Base-by-base conservation (phyloP, 164 flowering plant genomes). In the Berberis thunbergii region DNA sequence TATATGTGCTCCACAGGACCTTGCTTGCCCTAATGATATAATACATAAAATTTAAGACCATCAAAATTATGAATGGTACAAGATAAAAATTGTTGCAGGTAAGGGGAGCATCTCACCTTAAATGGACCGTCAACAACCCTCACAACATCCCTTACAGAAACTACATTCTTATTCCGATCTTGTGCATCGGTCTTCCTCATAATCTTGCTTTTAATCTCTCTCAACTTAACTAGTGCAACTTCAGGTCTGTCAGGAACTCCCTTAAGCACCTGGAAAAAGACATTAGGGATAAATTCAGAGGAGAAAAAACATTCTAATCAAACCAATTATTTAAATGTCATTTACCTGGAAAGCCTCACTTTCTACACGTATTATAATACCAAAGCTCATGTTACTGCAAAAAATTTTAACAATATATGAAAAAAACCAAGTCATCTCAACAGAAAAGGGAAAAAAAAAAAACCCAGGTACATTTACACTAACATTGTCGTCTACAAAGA, bases 301-400 rank as follows among this genome's bases (percentile, higher is more conserved):
- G 43, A 60, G 41, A 45, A 41, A 26, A 62, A 52, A 26, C 13
- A 52, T 41, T 8, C 44, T 41, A 1, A 38, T 5, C 3, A n/a
- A 4, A 55, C 39, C 54, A 45, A 52, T 11, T 13, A 38, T 8
- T 8, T n/a, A 54, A 7, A 12, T 13, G 2, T 26, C 62, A 13
- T 45, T 67, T 52, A 91, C 99, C 87, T 95, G 99, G 69, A 95
- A 89, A 54, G 97, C 97, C 79, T 95, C 99, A 81, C 87, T 95
- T 63, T 95, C 97, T 45, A 95, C 96, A 56, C 97, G 89, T 69
- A 95, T 91, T 26, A 95, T 91, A 41, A 95, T 86, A 62, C 99
- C 99, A 68, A 95, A 95, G 70, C 80, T 91, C 72, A 55, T 72
- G 66, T 88, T 83, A 71, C 99, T 95, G 96, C 80, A 81, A 6